phyloP scores from a whole-genome alignment of 768 basidiomycete genomes.

The Lactifluus echinatus region DNA sequence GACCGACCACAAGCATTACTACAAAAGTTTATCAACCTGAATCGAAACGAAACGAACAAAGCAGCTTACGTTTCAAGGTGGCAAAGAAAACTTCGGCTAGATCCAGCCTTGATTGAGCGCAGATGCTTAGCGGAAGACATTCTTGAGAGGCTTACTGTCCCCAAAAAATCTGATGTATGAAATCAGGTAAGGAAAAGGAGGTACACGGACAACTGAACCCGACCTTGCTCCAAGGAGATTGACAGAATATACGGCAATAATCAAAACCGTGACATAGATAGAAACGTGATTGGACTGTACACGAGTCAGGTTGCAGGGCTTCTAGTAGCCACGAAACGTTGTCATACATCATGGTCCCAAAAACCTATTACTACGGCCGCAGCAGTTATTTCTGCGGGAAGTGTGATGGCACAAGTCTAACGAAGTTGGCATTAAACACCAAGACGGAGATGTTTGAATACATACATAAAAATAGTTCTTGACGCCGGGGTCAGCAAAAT shows the following conservation, averaged over 20 bases:
- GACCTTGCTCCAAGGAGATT: slow-evolving; percentile 15
- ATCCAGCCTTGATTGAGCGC: background rate
- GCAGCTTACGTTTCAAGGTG: slow-evolving; percentile 17
- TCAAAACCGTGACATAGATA: slow-evolving; percentile 16
- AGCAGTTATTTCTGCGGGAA: slow-evolving; percentile 20
- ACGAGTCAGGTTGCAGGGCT: background rate
- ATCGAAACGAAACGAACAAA: background rate
- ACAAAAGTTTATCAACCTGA: background rate
- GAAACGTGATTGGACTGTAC: slow-evolving; percentile 7
- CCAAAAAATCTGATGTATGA: slow-evolving; percentile 12
- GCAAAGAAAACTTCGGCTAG: slow-evolving; percentile 18
- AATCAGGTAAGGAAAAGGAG: background rate
- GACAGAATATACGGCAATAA: slow-evolving; percentile 7
- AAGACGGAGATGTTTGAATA: background rate
- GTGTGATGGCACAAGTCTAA: slow-evolving; percentile 17
- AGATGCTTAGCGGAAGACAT: background rate
- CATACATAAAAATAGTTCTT: slow-evolving; percentile 20
- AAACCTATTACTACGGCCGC: slow-evolving; percentile 14
- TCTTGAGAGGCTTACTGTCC: slow-evolving; percentile 2
- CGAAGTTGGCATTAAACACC: background rate
- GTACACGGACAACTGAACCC: background rate
- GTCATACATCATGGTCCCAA: slow-evolving; percentile 18
- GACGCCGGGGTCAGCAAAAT: background rate
- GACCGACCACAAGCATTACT: slow-evolving; percentile 21
- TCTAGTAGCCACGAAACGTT: background rate